A percentile compares a stretch with the other conserved stretches of the same genome.
Evolutionary conservation across 345 rosid species (phyloP).

Genomic region (Eucalyptus victrix): DNA sequence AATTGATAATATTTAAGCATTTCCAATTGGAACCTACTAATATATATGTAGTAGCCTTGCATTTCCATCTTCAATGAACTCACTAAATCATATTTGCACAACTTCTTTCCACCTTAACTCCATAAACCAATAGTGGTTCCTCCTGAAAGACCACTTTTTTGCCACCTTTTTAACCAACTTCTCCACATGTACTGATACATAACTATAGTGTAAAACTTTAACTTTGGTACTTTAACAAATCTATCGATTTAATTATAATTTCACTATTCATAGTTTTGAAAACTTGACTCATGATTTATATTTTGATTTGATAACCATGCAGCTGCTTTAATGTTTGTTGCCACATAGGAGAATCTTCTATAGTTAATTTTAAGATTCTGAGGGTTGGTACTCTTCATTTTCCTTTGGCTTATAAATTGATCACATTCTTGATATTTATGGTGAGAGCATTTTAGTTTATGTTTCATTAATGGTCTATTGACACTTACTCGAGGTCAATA

Average conservation of each 20-base stretch:
- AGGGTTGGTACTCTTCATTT: neutral
- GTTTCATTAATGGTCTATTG: neutral
- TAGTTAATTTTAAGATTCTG: neutral
- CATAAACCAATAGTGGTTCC: neutral
- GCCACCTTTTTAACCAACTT: neutral
- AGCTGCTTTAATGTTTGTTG: neutral
- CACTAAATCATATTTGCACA: neutral
- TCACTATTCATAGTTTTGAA: neutral
- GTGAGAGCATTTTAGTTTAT: neutral
- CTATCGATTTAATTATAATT: neutral
- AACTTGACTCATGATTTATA: neutral
- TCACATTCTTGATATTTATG: neutral
- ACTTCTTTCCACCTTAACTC: neutral
- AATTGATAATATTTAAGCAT: neutral
- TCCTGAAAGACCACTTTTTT: neutral
- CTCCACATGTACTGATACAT: neutral
- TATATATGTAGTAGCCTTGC: neutral
- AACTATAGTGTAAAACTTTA: neutral
- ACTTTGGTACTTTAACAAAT: neutral
- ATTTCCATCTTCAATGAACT: neutral
- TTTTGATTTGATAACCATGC: neutral
- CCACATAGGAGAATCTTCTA: neutral
- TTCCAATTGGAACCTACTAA: neutral
- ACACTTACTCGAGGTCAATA: conserved; percentile 10
- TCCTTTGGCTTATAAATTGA: neutral